Base-by-base conservation (phyloP, 192 early-diverging fungal species). In the Backusella mclennaniae region DNA sequence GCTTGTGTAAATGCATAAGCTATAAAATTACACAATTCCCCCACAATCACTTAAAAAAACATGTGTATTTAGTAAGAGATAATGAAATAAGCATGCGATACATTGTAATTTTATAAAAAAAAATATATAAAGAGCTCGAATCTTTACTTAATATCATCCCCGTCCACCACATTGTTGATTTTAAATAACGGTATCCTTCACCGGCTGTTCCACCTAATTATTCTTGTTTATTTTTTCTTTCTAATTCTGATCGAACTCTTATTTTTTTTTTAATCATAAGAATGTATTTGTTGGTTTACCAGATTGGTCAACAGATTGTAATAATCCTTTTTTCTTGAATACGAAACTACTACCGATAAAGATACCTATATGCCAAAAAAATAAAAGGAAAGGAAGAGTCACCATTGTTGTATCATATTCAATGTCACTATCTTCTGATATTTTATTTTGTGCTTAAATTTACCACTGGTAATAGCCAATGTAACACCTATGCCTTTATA, bases 1-100 rank as follows among this genome's bases (percentile, higher is more conserved):
- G 97, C 97, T 2, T 95, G 96, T 33, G 95, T 94, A 87, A 95
- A 99, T 46, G 95, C 92, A 79, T 99, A 99, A n/a, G 97, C 97
- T 6, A 94, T 86, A 86, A 99, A 97, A 87, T 99, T 99, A 71
- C 94, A 94, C 44, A 94, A 83, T 84, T 99, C 97, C 35, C 97
- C 97, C 35, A 96, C 77, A 33, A 93, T 92, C 97, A 99, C 94
- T 95, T 71, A 49, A 63, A 14, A 14, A 72, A 21, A 66, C 15
- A 17, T 44, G 42, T 4, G 42, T 44, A 79, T 29, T 49, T 23
- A 14, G 59, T 38, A 6, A 56, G 53, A 56, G 19, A 56, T 56
- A 56, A 56, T 56, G 21, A 26, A 53, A 56, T 56, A 21, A 23
- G 8, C n/a, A 56, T 56, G 3, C n/a, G 52, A n/a, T 8, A 23